Percentiles rank a stretch among this genome's conserved stretches.
phyloP scores from a whole-genome alignment of 208 protist species.

The Acanthamoeba polyphaga region DNA sequence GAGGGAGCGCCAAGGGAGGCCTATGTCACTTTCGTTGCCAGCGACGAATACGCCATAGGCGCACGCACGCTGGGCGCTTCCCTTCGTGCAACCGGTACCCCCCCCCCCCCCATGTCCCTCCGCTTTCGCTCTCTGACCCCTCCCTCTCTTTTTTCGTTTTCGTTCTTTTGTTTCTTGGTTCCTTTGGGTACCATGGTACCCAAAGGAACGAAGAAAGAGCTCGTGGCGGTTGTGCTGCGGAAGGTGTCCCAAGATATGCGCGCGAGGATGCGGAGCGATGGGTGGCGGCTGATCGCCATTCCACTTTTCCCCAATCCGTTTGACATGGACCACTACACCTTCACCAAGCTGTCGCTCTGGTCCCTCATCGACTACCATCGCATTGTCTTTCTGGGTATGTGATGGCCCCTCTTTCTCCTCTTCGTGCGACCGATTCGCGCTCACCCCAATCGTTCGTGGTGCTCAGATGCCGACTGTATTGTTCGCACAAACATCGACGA shows the following conservation, averaged over 20 bases:
- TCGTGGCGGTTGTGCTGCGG: not conserved
- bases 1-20: not conserved
- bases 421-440: not conserved
- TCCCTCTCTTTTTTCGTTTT: not conserved
- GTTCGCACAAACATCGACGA: conserved; percentile 31
- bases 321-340: conserved; percentile 1
- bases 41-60: not conserved
- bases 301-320: conserved; percentile 2
- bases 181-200: not conserved
- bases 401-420: not conserved
- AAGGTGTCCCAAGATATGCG: not conserved
- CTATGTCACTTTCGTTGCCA: conserved; percentile 22
- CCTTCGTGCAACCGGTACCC: not conserved
- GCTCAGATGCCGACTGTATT: conserved; percentile 18
- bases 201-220: not conserved
- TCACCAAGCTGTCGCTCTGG: conserved; percentile 41
- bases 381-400: not conserved
- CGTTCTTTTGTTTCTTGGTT: not conserved
- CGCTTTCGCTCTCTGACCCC: not conserved
- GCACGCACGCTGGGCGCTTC: not conserved
- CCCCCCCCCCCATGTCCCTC: not conserved
- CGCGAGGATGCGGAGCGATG: not conserved
- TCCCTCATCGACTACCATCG: conserved; percentile 1
- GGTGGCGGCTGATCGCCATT: not conserved
- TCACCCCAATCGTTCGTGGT: not conserved